Base-by-base conservation (phyloP, 1,139 yeast species). In the Starmera stellimalicola region DNA sequence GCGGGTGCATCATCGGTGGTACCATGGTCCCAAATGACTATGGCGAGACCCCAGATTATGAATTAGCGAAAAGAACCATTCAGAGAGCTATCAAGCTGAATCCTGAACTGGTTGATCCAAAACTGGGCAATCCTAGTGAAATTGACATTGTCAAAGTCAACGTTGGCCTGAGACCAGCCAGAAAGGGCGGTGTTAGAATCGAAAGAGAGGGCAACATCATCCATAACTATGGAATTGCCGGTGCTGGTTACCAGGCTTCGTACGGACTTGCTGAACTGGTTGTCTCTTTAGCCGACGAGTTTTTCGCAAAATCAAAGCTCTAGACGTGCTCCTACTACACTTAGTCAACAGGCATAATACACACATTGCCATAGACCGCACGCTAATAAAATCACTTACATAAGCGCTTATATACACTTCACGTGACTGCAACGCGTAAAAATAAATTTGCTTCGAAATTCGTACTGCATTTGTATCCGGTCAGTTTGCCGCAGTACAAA, bases 171-270 rank as follows among this genome's bases (percentile, higher is more conserved):
- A 62, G 88, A 46, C 88, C 88, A 0, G 80, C 73, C 0, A 64
- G 88, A 51, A 44, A 57, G 8, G 75, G 74, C 1, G 88, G 88
- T 2, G 64, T 71, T 3, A 57, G 77, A 34, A 52, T 76, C 1
- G 72, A 63, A 32, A 47, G 57, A 23, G 72, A 70, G 33, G 57
- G 56, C 2, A 37, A 43, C 17, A 57, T 79, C 8, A 59, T 77
- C 18, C 77, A 79, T 47, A 77, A 77, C 31, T 80, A 80, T 51
- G 88, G 88, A 6, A 75, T 77, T 31, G 85, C 76, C 3, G 85
- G 87, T 2, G 66, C 74, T 58, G 91, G 88, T 1, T 76, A 71
- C 48, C 88, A 79, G 50, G 62, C 77, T 37, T 70, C 80, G 0
- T 72, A 71, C 52, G 88, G 87, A 2, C 63, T 77, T 22, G 82